Conservation (phyloP, 2,329 filamentous ascomycete genomes). For the Tolypocladium cylindrosporum region DNA sequence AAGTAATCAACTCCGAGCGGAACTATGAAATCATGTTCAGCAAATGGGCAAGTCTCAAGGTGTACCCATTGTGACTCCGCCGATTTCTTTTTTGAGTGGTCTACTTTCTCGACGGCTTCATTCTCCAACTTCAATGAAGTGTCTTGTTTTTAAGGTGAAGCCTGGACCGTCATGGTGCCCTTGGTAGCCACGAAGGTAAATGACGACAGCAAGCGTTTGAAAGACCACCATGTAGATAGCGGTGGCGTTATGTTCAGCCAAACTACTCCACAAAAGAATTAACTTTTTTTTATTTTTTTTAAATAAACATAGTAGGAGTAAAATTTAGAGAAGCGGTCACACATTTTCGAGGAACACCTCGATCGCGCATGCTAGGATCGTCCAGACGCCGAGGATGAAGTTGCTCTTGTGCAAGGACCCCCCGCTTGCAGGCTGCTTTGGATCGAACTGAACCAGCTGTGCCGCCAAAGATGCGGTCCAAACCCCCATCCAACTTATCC, state of each 20-base stretch:
- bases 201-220: too few relatives aligned
- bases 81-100: too few relatives aligned
- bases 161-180: too few relatives aligned
- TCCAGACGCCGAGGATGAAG: conserved; percentile 12
- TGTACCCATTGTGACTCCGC: too few relatives aligned
- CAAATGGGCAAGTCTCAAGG: not conserved
- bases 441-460: conserved; percentile 10
- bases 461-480: not conserved
- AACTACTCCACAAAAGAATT: not conserved
- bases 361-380: conserved; percentile 7
- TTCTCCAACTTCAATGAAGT: too few relatives aligned
- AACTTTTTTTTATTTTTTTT: not conserved
- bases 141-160: too few relatives aligned
- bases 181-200: too few relatives aligned
- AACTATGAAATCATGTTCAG: too few relatives aligned
- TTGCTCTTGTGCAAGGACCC: conserved; percentile 11
- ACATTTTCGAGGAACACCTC: conserved; percentile 7
- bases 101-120: too few relatives aligned
- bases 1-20: too few relatives aligned
- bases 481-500: conserved; percentile 2
- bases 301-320: not conserved
- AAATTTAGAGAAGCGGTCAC: not conserved
- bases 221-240: too few relatives aligned
- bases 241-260: too few relatives aligned
- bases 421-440: conserved; percentile 9